A percentile compares a stretch with the other conserved stretches of the same genome.
phyloP scores from a whole-genome alignment of 306 rosid genomes.

The Cotoneaster glaucophyllus region DNA sequence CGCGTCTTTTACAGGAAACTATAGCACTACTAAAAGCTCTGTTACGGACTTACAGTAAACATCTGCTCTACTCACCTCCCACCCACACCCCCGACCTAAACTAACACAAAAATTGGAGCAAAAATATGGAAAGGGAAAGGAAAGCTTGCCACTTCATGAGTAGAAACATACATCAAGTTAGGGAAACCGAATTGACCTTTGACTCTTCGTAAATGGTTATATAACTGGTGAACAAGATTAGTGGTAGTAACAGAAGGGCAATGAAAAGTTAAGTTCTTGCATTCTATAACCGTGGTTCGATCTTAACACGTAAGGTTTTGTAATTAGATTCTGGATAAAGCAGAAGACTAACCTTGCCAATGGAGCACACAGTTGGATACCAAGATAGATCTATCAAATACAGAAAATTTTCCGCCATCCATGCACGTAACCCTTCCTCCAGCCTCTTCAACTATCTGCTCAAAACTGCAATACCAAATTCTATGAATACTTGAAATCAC shows the following conservation, averaged over 20 bases:
- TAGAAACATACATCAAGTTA: neutral
- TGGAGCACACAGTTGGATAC: constrained; percentile 74
- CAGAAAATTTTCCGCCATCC: constrained; percentile 88
- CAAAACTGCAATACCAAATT: too few relatives aligned
- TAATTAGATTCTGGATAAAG: neutral
- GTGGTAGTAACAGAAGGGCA: neutral
- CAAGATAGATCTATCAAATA: constrained; percentile 90
- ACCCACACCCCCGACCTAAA: neutral
- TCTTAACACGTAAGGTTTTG: neutral
- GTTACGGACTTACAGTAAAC: neutral
- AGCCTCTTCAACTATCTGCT: constrained; percentile 90
- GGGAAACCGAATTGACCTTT: neutral
- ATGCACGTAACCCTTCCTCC: constrained; percentile 78
- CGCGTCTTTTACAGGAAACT: neutral
- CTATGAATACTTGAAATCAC: too few relatives aligned
- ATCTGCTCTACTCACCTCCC: neutral
- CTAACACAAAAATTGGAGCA: neutral
- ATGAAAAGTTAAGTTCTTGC: neutral
- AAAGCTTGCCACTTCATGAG: neutral
- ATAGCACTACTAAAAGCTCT: neutral
- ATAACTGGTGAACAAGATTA: neutral
- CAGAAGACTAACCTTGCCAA: constrained; percentile 48
- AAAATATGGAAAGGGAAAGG: neutral
- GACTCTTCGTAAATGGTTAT: neutral
- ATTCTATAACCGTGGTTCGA: neutral